Base-by-base conservation (phyloP, 2,329 filamentous ascomycete genomes). In the Emergomyces orientalis region DNA sequence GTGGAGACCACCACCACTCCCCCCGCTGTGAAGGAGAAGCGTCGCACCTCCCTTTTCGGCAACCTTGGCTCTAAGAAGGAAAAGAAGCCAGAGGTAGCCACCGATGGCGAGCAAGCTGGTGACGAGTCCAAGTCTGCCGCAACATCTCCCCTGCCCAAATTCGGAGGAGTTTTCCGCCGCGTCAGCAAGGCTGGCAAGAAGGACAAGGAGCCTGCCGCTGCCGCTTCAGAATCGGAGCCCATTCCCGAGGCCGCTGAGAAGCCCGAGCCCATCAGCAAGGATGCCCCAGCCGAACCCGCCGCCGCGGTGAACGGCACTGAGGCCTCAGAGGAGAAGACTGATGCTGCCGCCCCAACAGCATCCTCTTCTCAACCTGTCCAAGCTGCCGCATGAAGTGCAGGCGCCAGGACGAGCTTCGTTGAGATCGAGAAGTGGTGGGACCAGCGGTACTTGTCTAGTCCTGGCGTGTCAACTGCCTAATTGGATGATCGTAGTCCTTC, bases 41-140 rank as follows among this genome's bases (percentile, higher is more conserved):
- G 78, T 67, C 79, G 77, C 71, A 79, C 77, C 69, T 84, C 81
- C 70, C 78, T 79, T 72, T 84, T 84, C 72, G 79, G 79, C 67
- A 80, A 77, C 72, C 78, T 83, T 63, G 78, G 79, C 64, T 74
- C 69, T 64, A 82, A 81, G 77, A 81, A 82, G 71, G 75, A 78
- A 72, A 79, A 79, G 75, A 81, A 80, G 72, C 71, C 73, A 61
- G 79, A 81, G 66, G 74, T 77, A 37, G 74, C 75, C n/a, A 74
- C 76, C 13, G 80, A 81, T 69, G 73, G 75, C 65, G 77, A 79
- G 67, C 37, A 41, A 22, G 76, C 72, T 66, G 73, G 76, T 45
- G 80, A 82, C 65, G 76, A 72, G 74, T 69, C 74, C 69, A 74
- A 76, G 71, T 65, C 67, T 65, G 75, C 74, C 27, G 58, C 64